Base-by-base conservation (phyloP, 257 asterid genomes). In the Solanum habrochaites region DNA sequence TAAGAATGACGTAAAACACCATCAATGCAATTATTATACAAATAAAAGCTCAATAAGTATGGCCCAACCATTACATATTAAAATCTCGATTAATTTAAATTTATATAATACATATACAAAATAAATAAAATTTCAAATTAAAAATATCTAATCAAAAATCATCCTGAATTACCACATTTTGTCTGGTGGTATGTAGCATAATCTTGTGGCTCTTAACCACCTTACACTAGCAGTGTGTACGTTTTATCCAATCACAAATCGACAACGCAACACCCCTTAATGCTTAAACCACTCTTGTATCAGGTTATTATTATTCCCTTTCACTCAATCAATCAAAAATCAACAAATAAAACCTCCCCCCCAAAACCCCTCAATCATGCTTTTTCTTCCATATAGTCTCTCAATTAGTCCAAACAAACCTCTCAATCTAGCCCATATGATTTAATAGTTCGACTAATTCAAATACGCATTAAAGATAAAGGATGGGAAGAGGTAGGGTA, bases 401-500 rank as follows among this genome's bases (percentile, higher is more conserved):
- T 27, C 16, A 27, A 7, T 25, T 45, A 45, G 27, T 27, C 66
- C 40, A 78, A 78, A 45, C 84, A 78, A 7, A 45, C 2, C 16
- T 77, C 52, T 40, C 11, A 5, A 37, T 37, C 39, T 6, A 37
- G 39, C 39, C 1, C 0, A 37, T 37, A 37, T 37, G 39, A 37
- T 37, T 37, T 37, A 37, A 37, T 37, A 37, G 39, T 37, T 37
- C 27, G 20, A 80, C 12, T 80, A 80, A 47, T 80, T 49, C 18
- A 3, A 42, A 73, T 73, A 10, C 29, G 25, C 29, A 7, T 40
- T 40, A 40, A 37, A 37, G 7, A 37, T 37, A 35, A 4, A 56
- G 10, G 11, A 94, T 95, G 98, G 98, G 97, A 14, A 88, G 98
- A 88, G 98, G 98, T 77, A 93, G 91, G 91, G 95, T 95, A 84